Conservation (phyloP, 208 protist species). For the Acanthamoeba quina region DNA sequence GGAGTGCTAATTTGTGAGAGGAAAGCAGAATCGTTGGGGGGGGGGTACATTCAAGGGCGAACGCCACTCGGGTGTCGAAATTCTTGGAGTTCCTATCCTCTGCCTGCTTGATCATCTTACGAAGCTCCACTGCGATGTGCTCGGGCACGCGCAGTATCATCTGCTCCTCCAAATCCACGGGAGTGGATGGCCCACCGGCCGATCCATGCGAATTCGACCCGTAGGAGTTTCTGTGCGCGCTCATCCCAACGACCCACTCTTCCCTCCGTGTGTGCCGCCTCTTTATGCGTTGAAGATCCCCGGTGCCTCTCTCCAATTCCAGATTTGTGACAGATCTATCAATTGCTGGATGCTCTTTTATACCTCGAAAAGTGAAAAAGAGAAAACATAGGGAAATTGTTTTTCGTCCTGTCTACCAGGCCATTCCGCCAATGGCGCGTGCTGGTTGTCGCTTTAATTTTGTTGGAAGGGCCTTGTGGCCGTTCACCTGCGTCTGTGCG, state of each 20-base stretch:
- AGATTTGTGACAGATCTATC: too few species aligned
- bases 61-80: slow-evolving; percentile 23
- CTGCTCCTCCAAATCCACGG: slow-evolving; percentile 37
- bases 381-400: too few species aligned
- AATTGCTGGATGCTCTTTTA: too few species aligned
- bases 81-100: slow-evolving; percentile 15
- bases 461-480: too few species aligned
- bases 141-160: slow-evolving; percentile 61
- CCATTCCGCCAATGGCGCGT: too few species aligned
- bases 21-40: neutral
- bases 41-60: slow-evolving; percentile 17
- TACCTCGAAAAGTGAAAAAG: too few species aligned
- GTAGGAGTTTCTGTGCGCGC: neutral
- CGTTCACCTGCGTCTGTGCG: too few species aligned
- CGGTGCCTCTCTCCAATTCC: too few species aligned
- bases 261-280: neutral
- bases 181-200: neutral
- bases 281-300: neutral
- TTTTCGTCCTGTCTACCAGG: too few species aligned
- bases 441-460: too few species aligned
- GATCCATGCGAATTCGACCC: neutral
- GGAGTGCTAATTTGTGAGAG: neutral
- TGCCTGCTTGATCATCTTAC: neutral
- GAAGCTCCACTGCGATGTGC: slow-evolving; percentile 50
- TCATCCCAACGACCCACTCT: neutral